These are phyloP conservation scores for Beauveria caledonica DNA, from an alignment of 2,329 filamentous ascomycete genomes.

Conservation along the genomic window DNA sequence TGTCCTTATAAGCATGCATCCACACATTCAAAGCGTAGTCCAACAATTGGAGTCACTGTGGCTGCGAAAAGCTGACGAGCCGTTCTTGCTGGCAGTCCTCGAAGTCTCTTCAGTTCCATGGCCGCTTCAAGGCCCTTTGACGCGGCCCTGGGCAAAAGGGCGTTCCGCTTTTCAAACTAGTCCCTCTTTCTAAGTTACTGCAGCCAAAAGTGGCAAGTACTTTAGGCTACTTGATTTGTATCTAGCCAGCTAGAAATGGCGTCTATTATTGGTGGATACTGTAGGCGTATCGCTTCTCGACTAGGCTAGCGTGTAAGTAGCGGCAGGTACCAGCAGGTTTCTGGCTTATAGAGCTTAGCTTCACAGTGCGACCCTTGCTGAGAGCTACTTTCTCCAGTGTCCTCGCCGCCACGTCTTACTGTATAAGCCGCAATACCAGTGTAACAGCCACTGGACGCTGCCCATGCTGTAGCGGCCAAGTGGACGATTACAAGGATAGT, in stretches of 20 bases:
- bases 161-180: neutral
- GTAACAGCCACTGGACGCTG: no score
- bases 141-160: neutral
- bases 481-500: no score
- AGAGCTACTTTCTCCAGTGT: neutral
- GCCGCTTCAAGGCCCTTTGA: neutral
- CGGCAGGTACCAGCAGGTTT: neutral
- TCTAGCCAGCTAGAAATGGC: neutral
- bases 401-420: no score
- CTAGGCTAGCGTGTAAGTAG: no score
- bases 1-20: conserved; percentile 16
- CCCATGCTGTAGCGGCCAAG: no score
- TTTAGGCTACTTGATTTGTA: neutral
- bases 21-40: conserved; percentile 19
- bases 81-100: neutral
- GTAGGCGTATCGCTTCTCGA: neutral
- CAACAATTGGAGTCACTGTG: conserved; percentile 17
- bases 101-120: neutral
- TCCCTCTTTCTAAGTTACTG: neutral
- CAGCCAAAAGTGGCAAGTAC: neutral
- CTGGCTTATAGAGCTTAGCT: neutral
- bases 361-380: neutral
- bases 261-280: neutral
- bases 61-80: conserved; percentile 12
- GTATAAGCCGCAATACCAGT: no score